Percentiles rank a stretch among this genome's conserved stretches.
These are phyloP conservation scores for Podosphaera xanthii DNA, from an alignment of 2,329 filamentous ascomycete genomes.

Conservation along the genomic window DNA sequence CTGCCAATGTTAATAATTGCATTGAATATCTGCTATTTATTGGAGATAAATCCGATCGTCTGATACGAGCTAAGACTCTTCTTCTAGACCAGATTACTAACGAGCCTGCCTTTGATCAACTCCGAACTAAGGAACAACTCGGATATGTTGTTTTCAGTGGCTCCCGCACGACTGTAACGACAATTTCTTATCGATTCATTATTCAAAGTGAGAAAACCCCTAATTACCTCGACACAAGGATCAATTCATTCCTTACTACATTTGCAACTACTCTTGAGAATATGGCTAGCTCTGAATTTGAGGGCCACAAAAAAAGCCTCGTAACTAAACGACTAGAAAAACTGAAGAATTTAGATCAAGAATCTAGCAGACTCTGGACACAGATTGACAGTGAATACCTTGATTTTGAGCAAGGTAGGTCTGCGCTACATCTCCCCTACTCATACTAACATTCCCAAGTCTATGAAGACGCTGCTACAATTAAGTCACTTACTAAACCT, in stretches of 20 bases:
- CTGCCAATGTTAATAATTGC: slow-evolving; percentile 72
- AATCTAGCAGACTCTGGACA: slow-evolving; percentile 61
- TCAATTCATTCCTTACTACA: slow-evolving; percentile 57
- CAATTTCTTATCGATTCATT: slow-evolving; percentile 66
- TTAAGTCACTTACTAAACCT: slow-evolving; percentile 52
- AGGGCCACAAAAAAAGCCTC: slow-evolving; percentile 73
- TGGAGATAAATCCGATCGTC: slow-evolving; percentile 45
- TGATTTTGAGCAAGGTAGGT: slow-evolving; percentile 67
- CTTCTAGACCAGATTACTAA: slow-evolving; percentile 77
- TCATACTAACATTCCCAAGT: slow-evolving; percentile 7
- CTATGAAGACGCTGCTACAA: slow-evolving; percentile 44
- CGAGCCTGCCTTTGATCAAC: slow-evolving; percentile 82
- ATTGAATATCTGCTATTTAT: slow-evolving; percentile 58
- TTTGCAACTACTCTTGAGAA: slow-evolving; percentile 43
- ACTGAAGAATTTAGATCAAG: slow-evolving; percentile 72
- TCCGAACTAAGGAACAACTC: slow-evolving; percentile 90
- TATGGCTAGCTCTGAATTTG: slow-evolving; percentile 70
- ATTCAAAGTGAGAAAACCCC: slow-evolving; percentile 82
- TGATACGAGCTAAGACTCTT: slow-evolving; percentile 50
- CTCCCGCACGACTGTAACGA: slow-evolving; percentile 46
- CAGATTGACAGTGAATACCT: slow-evolving; percentile 73
- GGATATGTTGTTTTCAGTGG: slow-evolving; percentile 91
- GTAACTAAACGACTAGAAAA: slow-evolving; percentile 76
- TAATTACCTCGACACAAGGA: slow-evolving; percentile 64
- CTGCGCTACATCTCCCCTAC: not conserved